phyloP scores from a whole-genome alignment of 169 alveolate genomes.

The Plasmodium sp. region DNA sequence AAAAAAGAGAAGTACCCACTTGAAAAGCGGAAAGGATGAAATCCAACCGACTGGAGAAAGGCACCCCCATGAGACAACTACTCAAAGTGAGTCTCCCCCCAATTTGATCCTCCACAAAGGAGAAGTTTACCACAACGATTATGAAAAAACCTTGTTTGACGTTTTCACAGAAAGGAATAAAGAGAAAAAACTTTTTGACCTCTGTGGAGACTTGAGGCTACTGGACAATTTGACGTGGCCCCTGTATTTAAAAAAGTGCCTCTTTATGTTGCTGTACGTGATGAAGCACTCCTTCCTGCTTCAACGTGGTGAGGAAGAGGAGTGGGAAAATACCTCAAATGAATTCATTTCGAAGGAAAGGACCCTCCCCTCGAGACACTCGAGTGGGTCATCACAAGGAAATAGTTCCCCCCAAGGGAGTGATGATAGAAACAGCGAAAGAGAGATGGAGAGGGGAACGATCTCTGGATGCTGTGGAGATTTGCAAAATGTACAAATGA shows the following conservation, averaged over 20 bases:
- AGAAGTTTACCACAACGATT: neutral
- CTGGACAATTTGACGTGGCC: constrained; percentile 15
- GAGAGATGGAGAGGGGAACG: neutral
- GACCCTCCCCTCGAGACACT: no score
- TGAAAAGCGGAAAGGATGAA: neutral
- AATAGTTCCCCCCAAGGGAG: no score
- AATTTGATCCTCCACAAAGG: neutral
- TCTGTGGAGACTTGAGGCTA: constrained; percentile 1
- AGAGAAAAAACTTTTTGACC: constrained; percentile 9
- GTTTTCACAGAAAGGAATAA: constrained; percentile 5
- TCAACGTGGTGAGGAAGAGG: neutral
- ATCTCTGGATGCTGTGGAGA: neutral
- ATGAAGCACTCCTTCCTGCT: neutral
- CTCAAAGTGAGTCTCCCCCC: neutral
- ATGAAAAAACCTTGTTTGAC: neutral
- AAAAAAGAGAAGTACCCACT: neutral
- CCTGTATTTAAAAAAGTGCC: constrained; percentile 1
- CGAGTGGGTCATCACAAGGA: no score
- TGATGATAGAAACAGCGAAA: no score
- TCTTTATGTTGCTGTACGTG: neutral
- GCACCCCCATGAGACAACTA: neutral
- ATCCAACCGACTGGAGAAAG: neutral
- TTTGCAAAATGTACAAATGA: neutral
- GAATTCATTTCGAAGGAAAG: neutral
- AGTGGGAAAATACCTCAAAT: neutral